Percentiles rank a stretch among this genome's conserved stretches.
These are phyloP conservation scores for Drechslerella dactyloides DNA, from an alignment of 2,329 filamentous ascomycete genomes.

Conservation along the genomic window DNA sequence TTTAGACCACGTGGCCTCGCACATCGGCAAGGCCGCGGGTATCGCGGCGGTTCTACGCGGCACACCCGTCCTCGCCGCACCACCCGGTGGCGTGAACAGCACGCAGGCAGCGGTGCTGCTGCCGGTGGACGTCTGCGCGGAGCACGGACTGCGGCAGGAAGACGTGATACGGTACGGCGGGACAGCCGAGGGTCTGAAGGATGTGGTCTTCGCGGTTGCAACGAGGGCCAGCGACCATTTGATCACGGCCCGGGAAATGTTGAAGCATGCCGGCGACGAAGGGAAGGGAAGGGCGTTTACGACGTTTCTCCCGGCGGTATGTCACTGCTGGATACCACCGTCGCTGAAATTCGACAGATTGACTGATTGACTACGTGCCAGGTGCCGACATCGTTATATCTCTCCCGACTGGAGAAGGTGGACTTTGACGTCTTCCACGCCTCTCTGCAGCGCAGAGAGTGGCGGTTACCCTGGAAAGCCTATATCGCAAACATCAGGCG, in stretches of 20 bases:
- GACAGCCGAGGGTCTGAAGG: constrained; percentile 78
- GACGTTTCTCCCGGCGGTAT: constrained; percentile 61
- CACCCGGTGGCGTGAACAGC: constrained; percentile 56
- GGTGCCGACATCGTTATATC: constrained; percentile 78
- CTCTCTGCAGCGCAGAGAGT: constrained; percentile 70
- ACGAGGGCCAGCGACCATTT: constrained; percentile 95
- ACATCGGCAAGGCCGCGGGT: constrained; percentile 91
- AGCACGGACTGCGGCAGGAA: constrained; percentile 80
- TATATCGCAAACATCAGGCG: constrained; percentile 52
- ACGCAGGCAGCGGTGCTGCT: constrained; percentile 71
- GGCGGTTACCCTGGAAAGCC: constrained; percentile 81
- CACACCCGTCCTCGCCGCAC: constrained; percentile 84
- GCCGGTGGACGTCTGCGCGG: constrained; percentile 87
- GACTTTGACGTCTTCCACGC: constrained; percentile 83
- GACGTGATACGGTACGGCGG: constrained; percentile 79
- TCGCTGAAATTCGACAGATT: constrained; percentile 62
- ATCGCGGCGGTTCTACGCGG: constrained; percentile 87
- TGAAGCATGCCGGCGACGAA: constrained; percentile 78
- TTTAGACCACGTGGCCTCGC: constrained; percentile 89
- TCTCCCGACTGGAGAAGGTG: constrained; percentile 75
- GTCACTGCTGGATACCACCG: constrained; percentile 56
- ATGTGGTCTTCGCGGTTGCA: constrained; percentile 89
- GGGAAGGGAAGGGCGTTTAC: constrained; percentile 69
- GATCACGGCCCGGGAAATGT: constrained; percentile 90
- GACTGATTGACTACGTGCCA: constrained; percentile 66